Conservation (phyloP, 495 filamentous ascomycete species). For the Astrocystis sublimbata region DNA sequence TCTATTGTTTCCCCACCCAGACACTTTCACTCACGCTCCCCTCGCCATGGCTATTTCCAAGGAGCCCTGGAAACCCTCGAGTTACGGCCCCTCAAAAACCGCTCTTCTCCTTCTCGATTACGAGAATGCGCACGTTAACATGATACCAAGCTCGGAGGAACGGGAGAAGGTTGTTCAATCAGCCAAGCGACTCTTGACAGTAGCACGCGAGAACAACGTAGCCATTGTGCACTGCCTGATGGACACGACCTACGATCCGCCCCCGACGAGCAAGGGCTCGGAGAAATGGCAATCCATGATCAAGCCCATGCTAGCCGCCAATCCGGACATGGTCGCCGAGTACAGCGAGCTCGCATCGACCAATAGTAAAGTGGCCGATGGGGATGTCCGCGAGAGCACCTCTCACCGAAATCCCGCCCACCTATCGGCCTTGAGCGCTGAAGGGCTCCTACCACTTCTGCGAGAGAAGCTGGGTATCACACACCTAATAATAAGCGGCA, state of each 20-base stretch:
- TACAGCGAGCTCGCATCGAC: not conserved
- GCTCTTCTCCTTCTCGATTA: conserved; percentile 15
- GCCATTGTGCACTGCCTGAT: conserved; percentile 16
- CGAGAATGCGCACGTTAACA: conserved; percentile 7
- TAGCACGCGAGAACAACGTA: conserved; percentile 11
- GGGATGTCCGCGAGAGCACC: not conserved
- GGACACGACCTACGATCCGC: conserved; percentile 5
- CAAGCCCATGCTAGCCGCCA: conserved; percentile 6
- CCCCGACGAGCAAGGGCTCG: conserved; percentile 5
- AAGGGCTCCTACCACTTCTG: conserved; percentile 5
- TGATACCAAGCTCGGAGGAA: not conserved
- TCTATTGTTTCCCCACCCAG: not conserved
- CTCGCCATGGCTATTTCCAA: not conserved
- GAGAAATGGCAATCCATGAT: conserved; percentile 12
- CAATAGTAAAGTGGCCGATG: not conserved
- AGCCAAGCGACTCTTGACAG: not conserved
- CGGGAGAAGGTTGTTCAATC: conserved; percentile 2
- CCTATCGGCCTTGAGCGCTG: conserved; percentile 2
- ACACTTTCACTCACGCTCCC: not conserved
- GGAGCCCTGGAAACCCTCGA: not conserved
- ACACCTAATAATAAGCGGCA: conserved; percentile 8
- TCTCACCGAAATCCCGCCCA: conserved; percentile 1
- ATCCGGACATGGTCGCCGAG: conserved; percentile 7
- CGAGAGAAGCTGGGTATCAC: conserved; percentile 9
- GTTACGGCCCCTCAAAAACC: conserved; percentile 8